phyloP scores from a whole-genome alignment of 2,329 filamentous ascomycete species.

The Fusarium sp. region DNA sequence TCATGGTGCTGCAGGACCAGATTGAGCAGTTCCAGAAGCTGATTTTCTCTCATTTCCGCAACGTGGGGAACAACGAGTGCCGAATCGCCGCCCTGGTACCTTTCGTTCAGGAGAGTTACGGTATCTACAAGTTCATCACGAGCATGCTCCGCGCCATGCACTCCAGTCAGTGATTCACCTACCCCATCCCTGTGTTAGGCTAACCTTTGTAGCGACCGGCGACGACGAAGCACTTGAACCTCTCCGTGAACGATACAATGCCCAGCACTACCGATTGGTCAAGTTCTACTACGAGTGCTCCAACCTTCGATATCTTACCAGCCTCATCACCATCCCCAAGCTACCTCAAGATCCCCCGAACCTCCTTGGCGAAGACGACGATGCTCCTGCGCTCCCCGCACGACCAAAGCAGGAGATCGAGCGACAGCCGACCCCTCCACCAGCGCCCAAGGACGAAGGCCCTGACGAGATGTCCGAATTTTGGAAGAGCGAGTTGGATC shows the following conservation, averaged over 20 bases:
- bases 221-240: slow-evolving; percentile 94
- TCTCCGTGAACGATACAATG: slow-evolving; percentile 88
- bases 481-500: slow-evolving; percentile 92
- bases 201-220: slow-evolving; percentile 75
- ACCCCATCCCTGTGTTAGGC: slow-evolving; percentile 11
- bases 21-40: slow-evolving; percentile 99
- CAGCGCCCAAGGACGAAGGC: slow-evolving; percentile 77
- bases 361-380: slow-evolving; percentile 85
- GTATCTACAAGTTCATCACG: slow-evolving; percentile 99
- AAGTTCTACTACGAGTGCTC: slow-evolving; percentile 99
- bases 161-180: slow-evolving; percentile 71
- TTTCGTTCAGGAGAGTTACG: slow-evolving; percentile 96
- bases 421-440: slow-evolving; percentile 76
- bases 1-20: slow-evolving; percentile 97
- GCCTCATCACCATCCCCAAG: slow-evolving; percentile 95
- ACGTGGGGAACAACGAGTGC: slow-evolving; percentile 94
- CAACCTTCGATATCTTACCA: slow-evolving; percentile 95
- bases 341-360: slow-evolving; percentile 94
- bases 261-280: slow-evolving; percentile 94
- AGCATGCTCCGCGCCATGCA: slow-evolving; percentile 99
- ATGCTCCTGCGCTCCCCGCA: slow-evolving; percentile 83
- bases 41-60: slow-evolving; percentile 96
- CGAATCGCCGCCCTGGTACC: slow-evolving; percentile 94
- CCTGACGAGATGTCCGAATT: slow-evolving; percentile 97
- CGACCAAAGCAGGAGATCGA: slow-evolving; percentile 82